Conservation (phyloP, 2,329 filamentous ascomycete genomes). For the Botrytis galanthina region DNA sequence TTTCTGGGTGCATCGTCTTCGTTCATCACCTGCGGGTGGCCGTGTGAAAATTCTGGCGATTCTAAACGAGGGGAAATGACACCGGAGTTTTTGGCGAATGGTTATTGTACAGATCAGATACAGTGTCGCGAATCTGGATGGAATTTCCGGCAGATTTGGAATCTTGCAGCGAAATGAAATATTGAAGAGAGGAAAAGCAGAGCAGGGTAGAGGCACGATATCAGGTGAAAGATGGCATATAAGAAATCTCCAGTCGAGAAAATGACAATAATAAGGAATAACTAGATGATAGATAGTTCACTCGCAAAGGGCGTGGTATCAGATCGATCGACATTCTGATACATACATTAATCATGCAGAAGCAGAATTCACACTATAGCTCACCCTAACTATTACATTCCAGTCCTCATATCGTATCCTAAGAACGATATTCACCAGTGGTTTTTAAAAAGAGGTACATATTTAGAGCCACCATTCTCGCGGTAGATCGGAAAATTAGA, state of each 20-base stretch:
- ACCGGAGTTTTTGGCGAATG: not conserved
- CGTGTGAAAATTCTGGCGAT: not conserved
- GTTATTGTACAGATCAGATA: not conserved
- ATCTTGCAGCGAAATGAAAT: not conserved
- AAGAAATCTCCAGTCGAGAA: not conserved
- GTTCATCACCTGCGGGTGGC: not conserved
- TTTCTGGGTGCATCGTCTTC: not conserved
- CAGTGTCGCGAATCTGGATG: not conserved
- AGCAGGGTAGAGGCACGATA: rapidly evolving
- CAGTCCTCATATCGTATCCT: not conserved
- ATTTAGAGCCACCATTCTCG: not conserved
- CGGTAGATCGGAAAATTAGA: not conserved
- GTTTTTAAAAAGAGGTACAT: not conserved
- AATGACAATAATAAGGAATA: not conserved
- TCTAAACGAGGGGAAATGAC: not conserved
- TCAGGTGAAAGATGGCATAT: not conserved
- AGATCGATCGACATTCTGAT: not conserved
- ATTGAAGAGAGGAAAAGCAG: not conserved
- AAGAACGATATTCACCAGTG: not conserved
- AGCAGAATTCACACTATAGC: not conserved
- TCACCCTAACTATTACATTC: not conserved
- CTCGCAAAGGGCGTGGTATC: not conserved
- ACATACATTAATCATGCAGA: not conserved
- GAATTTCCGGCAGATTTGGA: rapidly evolving
- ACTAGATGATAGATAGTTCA: not conserved